These are phyloP conservation scores for Apocynum venetum DNA, from an alignment of 257 asterid species.

Conservation along the genomic window DNA sequence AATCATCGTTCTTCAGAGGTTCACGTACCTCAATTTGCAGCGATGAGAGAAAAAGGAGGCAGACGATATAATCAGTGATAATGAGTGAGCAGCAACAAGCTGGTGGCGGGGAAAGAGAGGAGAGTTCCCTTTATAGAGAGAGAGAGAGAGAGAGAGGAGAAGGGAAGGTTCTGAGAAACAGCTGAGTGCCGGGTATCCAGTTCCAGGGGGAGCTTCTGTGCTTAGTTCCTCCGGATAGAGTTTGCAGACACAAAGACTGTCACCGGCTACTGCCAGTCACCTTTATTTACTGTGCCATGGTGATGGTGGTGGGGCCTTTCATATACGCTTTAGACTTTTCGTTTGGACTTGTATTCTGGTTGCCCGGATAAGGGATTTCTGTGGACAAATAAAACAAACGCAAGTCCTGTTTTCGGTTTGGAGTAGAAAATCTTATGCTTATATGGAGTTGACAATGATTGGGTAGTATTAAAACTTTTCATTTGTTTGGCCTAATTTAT, in stretches of 20 bases:
- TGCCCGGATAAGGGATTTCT: too few species aligned
- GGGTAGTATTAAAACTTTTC: too few species aligned
- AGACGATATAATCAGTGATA: background rate
- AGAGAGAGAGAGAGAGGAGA: too few species aligned
- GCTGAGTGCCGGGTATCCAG: background rate
- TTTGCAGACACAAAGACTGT: background rate
- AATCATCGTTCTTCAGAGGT: background rate
- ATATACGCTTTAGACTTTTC: too few species aligned
- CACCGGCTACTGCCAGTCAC: constrained; percentile 4
- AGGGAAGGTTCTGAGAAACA: constrained; percentile 12
- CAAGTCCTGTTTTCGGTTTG: too few species aligned
- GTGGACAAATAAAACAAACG: too few species aligned
- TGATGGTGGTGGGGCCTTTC: background rate
- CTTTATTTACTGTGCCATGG: background rate
- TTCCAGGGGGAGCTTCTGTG: background rate
- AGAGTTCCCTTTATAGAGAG: background rate
- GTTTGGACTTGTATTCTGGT: too few species aligned
- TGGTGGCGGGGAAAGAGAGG: background rate
- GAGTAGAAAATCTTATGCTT: too few species aligned
- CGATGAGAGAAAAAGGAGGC: background rate
- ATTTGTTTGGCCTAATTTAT: background rate
- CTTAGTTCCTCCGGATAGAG: background rate
- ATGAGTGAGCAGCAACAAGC: too few species aligned
- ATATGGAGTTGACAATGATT: too few species aligned
- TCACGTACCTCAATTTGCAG: background rate